These are phyloP conservation scores for Paramyrothecium roridum DNA, from an alignment of 2,329 filamentous ascomycete genomes.

Conservation along the genomic window DNA sequence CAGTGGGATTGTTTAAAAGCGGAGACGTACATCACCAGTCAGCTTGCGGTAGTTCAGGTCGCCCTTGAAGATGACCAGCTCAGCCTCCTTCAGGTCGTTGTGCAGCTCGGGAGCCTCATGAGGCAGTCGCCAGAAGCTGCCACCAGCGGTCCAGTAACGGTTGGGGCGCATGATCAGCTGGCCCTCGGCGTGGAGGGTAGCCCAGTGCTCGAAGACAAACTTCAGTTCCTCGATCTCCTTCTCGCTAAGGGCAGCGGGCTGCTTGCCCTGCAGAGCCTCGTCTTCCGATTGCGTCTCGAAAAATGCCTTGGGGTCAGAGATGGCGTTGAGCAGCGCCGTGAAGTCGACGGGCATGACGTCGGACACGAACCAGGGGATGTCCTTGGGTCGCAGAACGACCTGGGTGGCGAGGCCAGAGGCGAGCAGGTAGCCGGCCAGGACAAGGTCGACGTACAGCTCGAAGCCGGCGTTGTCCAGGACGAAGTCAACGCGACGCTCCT, in stretches of 20 bases:
- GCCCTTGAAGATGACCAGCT: conserved; percentile 94
- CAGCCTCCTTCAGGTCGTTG: conserved; percentile 75
- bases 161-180: conserved; percentile 81
- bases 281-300: conserved; percentile 75
- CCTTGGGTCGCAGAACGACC: conserved; percentile 88
- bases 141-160: conserved; percentile 84
- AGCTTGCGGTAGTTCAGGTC: conserved; percentile 96
- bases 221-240: conserved; percentile 64
- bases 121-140: conserved; percentile 87
- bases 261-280: conserved; percentile 52
- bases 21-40: conserved; percentile 70
- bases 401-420: conserved; percentile 80
- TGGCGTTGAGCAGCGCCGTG: conserved; percentile 71
- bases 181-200: conserved; percentile 74
- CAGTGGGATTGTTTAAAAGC: neutral
- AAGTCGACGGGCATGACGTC: conserved; percentile 91
- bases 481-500: conserved; percentile 81
- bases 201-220: conserved; percentile 84
- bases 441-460: conserved; percentile 91
- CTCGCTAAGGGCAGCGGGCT: conserved; percentile 60
- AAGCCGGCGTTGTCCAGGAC: conserved; percentile 97
- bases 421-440: conserved; percentile 87
- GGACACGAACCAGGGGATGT: conserved; percentile 96
- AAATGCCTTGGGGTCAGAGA: conserved; percentile 75
- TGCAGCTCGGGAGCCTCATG: conserved; percentile 62